Conservation (phyloP, 2,329 filamentous ascomycete species). For the Didymella exigua region DNA sequence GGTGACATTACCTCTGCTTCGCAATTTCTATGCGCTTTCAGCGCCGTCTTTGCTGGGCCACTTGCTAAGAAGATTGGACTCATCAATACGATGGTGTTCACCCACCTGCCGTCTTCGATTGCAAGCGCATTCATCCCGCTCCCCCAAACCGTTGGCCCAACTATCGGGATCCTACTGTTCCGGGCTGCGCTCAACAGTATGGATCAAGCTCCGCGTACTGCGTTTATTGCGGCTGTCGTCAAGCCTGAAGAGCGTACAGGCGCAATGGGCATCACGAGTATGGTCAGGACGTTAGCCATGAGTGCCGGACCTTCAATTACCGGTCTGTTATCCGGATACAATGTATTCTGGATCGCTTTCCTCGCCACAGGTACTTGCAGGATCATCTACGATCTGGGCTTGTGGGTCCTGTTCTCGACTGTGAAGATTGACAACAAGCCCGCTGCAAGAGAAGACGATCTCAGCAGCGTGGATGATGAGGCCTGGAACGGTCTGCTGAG, state of each 20-base stretch:
- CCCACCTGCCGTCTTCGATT: slow-evolving; percentile 64
- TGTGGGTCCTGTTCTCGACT: slow-evolving; percentile 48
- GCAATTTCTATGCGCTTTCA: slow-evolving; percentile 58
- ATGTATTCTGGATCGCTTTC: slow-evolving; percentile 48
- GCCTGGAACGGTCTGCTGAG: slow-evolving; percentile 41
- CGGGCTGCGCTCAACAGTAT: slow-evolving; percentile 69
- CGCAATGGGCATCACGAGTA: slow-evolving; percentile 71
- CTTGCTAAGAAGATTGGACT: slow-evolving; percentile 64
- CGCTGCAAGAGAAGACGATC: slow-evolving; percentile 23
- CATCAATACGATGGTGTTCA: slow-evolving; percentile 61
- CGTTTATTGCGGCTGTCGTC: slow-evolving; percentile 71
- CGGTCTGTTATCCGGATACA: slow-evolving; percentile 42
- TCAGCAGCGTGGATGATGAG: slow-evolving; percentile 33
- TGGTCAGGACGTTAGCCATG: slow-evolving; percentile 65
- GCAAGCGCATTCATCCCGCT: slow-evolving; percentile 62
- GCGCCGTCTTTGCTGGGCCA: slow-evolving; percentile 63
- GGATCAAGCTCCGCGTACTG: slow-evolving; percentile 70
- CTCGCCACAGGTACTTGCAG: slow-evolving; percentile 44
- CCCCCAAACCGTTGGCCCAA: slow-evolving; percentile 58
- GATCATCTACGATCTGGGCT: slow-evolving; percentile 45
- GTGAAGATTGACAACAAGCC: slow-evolving; percentile 36
- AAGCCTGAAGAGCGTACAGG: slow-evolving; percentile 69
- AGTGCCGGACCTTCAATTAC: slow-evolving; percentile 51
- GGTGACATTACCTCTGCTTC: slow-evolving; percentile 62
- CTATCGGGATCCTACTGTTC: slow-evolving; percentile 62